phyloP scores from a whole-genome alignment of 257 asterid species.

The Rehmannia glutinosa region DNA sequence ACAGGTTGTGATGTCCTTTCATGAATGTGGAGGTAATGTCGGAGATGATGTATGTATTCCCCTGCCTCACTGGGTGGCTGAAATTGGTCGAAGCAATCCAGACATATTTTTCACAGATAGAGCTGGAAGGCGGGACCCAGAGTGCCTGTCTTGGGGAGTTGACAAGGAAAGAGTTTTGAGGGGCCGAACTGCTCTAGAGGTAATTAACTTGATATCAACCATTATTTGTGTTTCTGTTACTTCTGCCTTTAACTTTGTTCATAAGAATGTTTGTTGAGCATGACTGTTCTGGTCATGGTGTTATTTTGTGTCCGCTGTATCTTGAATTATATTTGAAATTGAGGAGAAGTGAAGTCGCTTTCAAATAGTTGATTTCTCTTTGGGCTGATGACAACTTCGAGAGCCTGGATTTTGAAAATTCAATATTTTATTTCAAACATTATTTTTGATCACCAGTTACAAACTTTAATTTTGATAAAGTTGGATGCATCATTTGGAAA shows the following conservation, averaged over 20 bases:
- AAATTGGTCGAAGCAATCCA: conserved; percentile 84
- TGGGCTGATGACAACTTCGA: too few species aligned
- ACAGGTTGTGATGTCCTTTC: conserved; percentile 87
- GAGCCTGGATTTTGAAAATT: too few species aligned
- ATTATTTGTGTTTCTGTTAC: neutral
- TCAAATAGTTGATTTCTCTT: too few species aligned
- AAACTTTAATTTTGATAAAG: too few species aligned
- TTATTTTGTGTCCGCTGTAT: neutral
- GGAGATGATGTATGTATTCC: conserved; percentile 92
- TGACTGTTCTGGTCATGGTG: neutral
- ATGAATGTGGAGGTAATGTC: conserved; percentile 85
- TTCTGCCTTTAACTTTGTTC: too few species aligned
- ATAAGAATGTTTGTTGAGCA: neutral
- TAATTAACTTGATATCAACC: conserved; percentile 29
- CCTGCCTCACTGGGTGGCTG: conserved; percentile 82
- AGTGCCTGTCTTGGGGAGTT: conserved; percentile 94
- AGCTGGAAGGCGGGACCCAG: conserved; percentile 83
- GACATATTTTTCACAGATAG: conserved; percentile 88
- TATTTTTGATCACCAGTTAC: too few species aligned
- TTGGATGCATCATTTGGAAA: too few species aligned
- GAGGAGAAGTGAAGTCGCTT: conserved; percentile 3
- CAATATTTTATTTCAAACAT: too few species aligned
- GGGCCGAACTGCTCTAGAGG: conserved; percentile 94
- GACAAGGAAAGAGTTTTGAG: conserved; percentile 89
- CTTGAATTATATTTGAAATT: neutral